Percentiles rank a stretch among this genome's conserved stretches.
Evolutionary conservation across 2,329 filamentous ascomycete species (phyloP).

Genomic region (Aspergillus arachidicola): DNA sequence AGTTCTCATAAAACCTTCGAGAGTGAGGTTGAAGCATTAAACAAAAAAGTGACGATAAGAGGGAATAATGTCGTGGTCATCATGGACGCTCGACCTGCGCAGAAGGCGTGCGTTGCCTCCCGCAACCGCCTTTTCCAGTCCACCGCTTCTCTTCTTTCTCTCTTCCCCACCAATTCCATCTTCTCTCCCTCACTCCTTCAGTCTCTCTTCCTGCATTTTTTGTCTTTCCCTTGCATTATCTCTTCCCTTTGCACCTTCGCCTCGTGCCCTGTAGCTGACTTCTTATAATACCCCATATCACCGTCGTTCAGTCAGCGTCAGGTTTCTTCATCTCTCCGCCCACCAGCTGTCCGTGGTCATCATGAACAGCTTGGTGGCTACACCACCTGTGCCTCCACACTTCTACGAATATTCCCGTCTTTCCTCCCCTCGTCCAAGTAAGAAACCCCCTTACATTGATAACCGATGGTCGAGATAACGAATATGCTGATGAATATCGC

Average conservation of each 20-base stretch:
- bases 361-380: constrained; percentile 65
- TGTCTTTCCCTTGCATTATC: constrained; percentile 16
- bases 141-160: constrained; percentile 35
- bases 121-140: constrained; percentile 34
- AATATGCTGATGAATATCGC: constrained; percentile 21
- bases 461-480: background rate
- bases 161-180: constrained; percentile 12
- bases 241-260: constrained; percentile 11
- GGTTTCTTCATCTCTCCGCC: constrained; percentile 23
- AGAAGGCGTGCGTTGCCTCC: constrained; percentile 34
- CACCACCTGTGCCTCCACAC: constrained; percentile 63
- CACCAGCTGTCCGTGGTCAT: constrained; percentile 38
- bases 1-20: background rate
- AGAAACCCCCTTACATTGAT: constrained; percentile 28
- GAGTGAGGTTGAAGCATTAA: background rate
- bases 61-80: constrained; percentile 6
- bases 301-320: constrained; percentile 17
- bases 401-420: constrained; percentile 63
- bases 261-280: constrained; percentile 15
- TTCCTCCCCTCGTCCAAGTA: constrained; percentile 63
- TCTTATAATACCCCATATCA: constrained; percentile 10
- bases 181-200: constrained; percentile 15
- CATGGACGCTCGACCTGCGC: constrained; percentile 11
- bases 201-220: constrained; percentile 6
- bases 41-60: background rate